Base-by-base conservation (phyloP, 2,329 filamentous ascomycete species). In the Clonostachys solani region DNA sequence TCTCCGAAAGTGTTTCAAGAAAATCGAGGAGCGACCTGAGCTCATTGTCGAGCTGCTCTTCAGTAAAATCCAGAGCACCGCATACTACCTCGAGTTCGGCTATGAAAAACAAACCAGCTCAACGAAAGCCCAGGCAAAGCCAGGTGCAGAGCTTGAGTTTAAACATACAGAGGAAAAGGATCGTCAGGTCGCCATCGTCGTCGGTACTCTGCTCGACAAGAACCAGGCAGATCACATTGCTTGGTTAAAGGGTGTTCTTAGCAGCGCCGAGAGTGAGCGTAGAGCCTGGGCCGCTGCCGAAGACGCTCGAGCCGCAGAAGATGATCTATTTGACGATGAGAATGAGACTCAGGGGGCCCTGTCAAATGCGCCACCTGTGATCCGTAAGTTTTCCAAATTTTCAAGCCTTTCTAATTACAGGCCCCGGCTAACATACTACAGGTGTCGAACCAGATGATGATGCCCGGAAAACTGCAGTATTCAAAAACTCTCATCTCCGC, bases 41-140 rank as follows among this genome's bases (percentile, higher is more conserved):
- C 73, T 96, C 38, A 78, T 95, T 44, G 86, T 95, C 1, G 94
- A 99, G 67, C 82, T 99, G 77, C 75, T 99, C 13, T 99, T 99
- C 66, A 95, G 89, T 64, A 99, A 99, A 66, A 87, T 91, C 48
- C 85, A 84, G 45, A 80, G 81, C 42, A 96, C 89, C 0, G 79
- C 90, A 1, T 89, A 88, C 66, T 97, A 90, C 61, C 77, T 99
- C 6, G 92, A 97, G 60, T 91, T 92, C 59, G 94, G 94, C 0
- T 87, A 89, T 56, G 91, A 96, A 58, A 89, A 85, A 60, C 89
- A 87, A 61, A 90, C 92, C 54, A 81, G 85, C 0, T 63, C 84
- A 19, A 77, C 78, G 17, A 73, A 77, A 16, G 59, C 66, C n/a
- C 77, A 82, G 40, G 79, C 84, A 10, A 81, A 81, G 54, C 80